These are phyloP conservation scores for Curvularia sp. DNA, from an alignment of 2,329 filamentous ascomycete genomes.

Conservation along the genomic window DNA sequence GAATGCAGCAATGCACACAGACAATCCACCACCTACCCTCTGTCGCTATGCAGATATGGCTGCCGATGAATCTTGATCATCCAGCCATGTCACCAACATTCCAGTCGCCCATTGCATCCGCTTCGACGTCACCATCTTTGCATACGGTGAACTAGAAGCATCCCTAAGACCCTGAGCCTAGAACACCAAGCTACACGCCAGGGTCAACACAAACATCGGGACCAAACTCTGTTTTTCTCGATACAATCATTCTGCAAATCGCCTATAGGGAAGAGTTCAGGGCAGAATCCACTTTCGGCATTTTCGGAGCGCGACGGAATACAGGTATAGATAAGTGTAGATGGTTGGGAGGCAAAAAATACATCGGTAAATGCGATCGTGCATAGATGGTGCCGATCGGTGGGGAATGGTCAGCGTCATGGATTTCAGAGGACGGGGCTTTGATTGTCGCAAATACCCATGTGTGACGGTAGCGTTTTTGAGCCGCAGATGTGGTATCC, in stretches of 20 bases:
- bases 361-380: slow-evolving; percentile 1
- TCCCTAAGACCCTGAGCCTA: background rate
- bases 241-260: background rate
- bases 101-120: background rate
- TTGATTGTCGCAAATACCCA: background rate
- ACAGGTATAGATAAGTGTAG: background rate
- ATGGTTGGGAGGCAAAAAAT: background rate
- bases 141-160: background rate
- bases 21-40: background rate
- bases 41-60: background rate
- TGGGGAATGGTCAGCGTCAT: slow-evolving; percentile 18
- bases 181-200: background rate
- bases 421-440: slow-evolving; percentile 3
- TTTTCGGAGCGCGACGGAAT: background rate
- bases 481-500: slow-evolving; percentile 4
- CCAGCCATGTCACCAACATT: background rate
- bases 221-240: background rate
- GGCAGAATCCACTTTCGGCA: background rate
- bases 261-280: background rate
- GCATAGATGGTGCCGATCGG: slow-evolving; percentile 13
- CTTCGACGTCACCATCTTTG: background rate
- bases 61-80: background rate
- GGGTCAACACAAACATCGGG: background rate
- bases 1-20: too few species aligned
- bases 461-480: slow-evolving; percentile 1